phyloP scores from a whole-genome alignment of 352 stramenopile species.

The Globisporangium rhizosaccharum region DNA sequence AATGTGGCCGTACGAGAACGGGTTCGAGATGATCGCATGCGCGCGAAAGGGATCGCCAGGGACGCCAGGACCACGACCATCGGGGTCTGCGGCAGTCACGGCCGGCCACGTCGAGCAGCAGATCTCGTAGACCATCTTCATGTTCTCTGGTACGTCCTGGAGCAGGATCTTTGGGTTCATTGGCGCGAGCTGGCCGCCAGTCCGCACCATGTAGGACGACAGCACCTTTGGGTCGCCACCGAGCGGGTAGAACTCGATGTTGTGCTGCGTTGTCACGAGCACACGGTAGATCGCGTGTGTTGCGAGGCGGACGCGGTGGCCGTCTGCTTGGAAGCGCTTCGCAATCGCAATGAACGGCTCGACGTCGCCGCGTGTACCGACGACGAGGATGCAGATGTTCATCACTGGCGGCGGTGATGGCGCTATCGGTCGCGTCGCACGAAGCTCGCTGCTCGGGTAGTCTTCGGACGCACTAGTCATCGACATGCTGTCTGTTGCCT shows the following conservation, averaged over 20 bases:
- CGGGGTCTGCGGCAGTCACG: constrained; percentile 68
- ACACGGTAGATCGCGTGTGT: constrained; percentile 87
- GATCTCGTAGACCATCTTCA: constrained; percentile 90
- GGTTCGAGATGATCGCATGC: constrained; percentile 94
- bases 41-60: constrained; percentile 70
- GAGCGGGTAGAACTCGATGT: constrained; percentile 77
- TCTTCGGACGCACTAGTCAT: not conserved
- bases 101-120: constrained; percentile 85
- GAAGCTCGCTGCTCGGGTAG: not conserved
- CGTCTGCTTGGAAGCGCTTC: constrained; percentile 72
- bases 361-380: constrained; percentile 86
- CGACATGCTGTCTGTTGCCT: not conserved
- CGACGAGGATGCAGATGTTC: constrained; percentile 87
- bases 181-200: constrained; percentile 67
- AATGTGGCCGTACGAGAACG: constrained; percentile 89
- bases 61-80: constrained; percentile 44
- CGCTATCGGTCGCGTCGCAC: not conserved
- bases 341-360: constrained; percentile 85
- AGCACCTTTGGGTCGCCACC: constrained; percentile 72
- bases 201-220: constrained; percentile 91
- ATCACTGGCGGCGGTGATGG: constrained; percentile 20
- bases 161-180: constrained; percentile 54
- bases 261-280: constrained; percentile 61
- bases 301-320: constrained; percentile 89
- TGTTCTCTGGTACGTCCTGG: constrained; percentile 77